A percentile compares a stretch with the other conserved stretches of the same genome.
Evolutionary conservation across 495 filamentous ascomycete species (phyloP).

Genomic region (Chaetomidium leptoderma): DNA sequence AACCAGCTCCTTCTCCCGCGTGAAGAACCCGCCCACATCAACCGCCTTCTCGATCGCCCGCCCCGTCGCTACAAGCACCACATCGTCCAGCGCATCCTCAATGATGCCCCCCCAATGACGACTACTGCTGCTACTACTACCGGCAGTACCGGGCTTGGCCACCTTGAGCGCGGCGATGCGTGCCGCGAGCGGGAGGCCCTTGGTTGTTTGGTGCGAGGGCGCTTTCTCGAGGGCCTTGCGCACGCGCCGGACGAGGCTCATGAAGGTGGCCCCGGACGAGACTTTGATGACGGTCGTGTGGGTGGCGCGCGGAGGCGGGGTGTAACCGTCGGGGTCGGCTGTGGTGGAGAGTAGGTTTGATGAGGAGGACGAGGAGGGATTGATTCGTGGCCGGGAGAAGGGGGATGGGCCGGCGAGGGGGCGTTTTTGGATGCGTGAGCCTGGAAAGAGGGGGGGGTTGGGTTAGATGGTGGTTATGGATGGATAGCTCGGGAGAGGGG

Average conservation of each 20-base stretch:
- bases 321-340: slow-evolving; percentile 66
- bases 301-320: slow-evolving; percentile 51
- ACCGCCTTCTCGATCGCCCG: slow-evolving; percentile 71
- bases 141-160: no score
- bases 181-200: slow-evolving; percentile 37
- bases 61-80: slow-evolving; percentile 74
- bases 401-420: slow-evolving; percentile 22
- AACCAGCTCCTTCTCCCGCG: slow-evolving; percentile 51
- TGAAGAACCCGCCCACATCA: slow-evolving; percentile 59
- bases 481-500: neutral
- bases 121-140: neutral
- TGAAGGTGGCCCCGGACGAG: slow-evolving; percentile 68
- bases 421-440: slow-evolving; percentile 29
- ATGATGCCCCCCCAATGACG: neutral
- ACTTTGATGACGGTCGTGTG: slow-evolving; percentile 63
- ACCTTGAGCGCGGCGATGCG: slow-evolving; percentile 41
- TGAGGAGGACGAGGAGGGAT: neutral
- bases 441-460: slow-evolving; percentile 15
- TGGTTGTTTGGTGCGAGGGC: slow-evolving; percentile 45
- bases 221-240: slow-evolving; percentile 68
- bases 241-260: slow-evolving; percentile 76
- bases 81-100: slow-evolving; percentile 42
- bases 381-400: slow-evolving; percentile 5
- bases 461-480: neutral
- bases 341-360: slow-evolving; percentile 29